Base-by-base conservation (phyloP, 441 rosid genomes). In the Syzygium malaccense region DNA sequence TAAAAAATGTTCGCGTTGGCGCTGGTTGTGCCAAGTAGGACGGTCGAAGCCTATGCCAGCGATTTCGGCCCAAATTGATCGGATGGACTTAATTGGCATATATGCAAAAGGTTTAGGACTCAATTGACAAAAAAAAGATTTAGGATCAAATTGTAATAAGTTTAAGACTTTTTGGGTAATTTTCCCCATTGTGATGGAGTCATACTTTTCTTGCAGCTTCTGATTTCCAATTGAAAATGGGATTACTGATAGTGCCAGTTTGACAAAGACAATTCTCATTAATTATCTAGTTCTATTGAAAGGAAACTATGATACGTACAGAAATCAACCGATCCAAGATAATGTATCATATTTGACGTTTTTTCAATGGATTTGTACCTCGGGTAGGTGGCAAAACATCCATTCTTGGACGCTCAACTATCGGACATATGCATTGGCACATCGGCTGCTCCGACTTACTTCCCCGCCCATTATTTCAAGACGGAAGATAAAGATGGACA, bases 381-480 rank as follows among this genome's bases (percentile, higher is more conserved):
- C 15, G 10, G 55, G 86, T 60, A 90, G 91, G 91, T 86, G 53
- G 86, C 87, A 45, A 79, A 68, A 49, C 88, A 88, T 86, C 37
- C 49, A 49, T 91, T 90, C 2, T 87, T 88, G 55, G 91, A 90
- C 85, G 90, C 92, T 85, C 88, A 89, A 85, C 66, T 78, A 14
- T 89, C 90, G 48, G 92, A 90, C 85, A 18, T 89, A 32, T 89
- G 91, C 56, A 88, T 87, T 1, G 84, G 89, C 62, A 88, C 92
- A 41, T 86, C 93, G 2, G 58, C 92, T 37, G 91, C 92, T 86
- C 92, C 93, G 12, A 87, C 89, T 57, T 92, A 58, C 84, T 85
- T 91, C 62, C 90, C 92, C 0, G 86, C 92, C 58, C 54, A 91
- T 86, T 55, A 85, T 33, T 89, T 90, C 87, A 66, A 54, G 55